Conservation (phyloP, 805 yeast genomes). For the Nakazawaea sp. region DNA sequence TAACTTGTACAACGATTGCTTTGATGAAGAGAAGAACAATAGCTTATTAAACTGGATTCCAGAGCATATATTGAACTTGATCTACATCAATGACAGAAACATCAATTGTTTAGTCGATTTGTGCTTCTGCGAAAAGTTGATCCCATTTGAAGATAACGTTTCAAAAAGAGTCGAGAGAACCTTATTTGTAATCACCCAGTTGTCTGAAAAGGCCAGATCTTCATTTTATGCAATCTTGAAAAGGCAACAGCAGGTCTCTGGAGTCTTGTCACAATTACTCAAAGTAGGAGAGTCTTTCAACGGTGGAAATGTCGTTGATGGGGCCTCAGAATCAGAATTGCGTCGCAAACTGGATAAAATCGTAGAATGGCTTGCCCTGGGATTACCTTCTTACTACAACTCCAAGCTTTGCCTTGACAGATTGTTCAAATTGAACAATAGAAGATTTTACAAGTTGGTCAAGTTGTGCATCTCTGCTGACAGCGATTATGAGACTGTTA, state of each 20-base stretch:
- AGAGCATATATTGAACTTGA: conserved; percentile 51
- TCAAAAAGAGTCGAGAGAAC: conserved; percentile 46
- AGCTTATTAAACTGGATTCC: conserved; percentile 49
- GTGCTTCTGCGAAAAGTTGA: conserved; percentile 48
- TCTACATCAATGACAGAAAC: conserved; percentile 65
- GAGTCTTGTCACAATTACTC: conserved; percentile 42
- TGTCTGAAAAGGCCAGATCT: conserved; percentile 52
- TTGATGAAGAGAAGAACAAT: conserved; percentile 20
- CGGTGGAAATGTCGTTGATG: conserved; percentile 20
- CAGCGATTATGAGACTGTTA: conserved; percentile 53
- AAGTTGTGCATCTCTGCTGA: conserved; percentile 47
- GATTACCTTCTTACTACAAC: conserved; percentile 47
- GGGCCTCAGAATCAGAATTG: conserved; percentile 15
- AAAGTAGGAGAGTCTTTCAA: conserved; percentile 40
- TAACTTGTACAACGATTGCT: conserved; percentile 44
- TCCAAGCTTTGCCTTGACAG: conserved; percentile 44
- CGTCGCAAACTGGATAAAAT: conserved; percentile 42
- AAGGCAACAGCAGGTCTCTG: conserved; percentile 58
- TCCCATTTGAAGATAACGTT: conserved; percentile 47
- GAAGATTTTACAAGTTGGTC: conserved; percentile 51
- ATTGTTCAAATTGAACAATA: conserved; percentile 49
- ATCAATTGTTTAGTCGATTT: conserved; percentile 64
- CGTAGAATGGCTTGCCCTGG: conserved; percentile 51
- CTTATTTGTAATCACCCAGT: conserved; percentile 35
- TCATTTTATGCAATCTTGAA: conserved; percentile 64